Conservation (phyloP, 306 rosid species). For the Rosa multiflora region DNA sequence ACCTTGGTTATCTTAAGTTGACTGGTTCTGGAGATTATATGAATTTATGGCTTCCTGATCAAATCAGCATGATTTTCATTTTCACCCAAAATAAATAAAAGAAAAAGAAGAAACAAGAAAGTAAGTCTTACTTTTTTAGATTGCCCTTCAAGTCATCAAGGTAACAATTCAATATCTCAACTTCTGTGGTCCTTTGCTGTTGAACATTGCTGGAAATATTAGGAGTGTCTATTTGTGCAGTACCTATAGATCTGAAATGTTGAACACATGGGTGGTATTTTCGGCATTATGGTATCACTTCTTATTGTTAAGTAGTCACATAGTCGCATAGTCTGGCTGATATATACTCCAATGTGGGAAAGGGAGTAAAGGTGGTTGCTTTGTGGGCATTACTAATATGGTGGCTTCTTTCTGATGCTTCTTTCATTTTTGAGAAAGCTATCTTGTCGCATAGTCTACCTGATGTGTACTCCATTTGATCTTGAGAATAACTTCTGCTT, state of each 20-base stretch:
- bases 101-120: background rate
- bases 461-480: conserved; percentile 11
- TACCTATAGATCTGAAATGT: too few relatives aligned
- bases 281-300: too few relatives aligned
- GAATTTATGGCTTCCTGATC: background rate
- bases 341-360: background rate
- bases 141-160: background rate
- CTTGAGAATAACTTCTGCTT: conserved; percentile 8
- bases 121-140: background rate
- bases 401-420: conserved; percentile 1
- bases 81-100: background rate
- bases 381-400: background rate
- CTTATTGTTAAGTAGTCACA: background rate
- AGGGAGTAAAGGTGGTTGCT: background rate
- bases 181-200: background rate
- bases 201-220: background rate
- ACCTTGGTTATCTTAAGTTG: background rate
- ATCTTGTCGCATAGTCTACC: conserved; percentile 2
- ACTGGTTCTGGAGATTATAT: background rate
- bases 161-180: background rate
- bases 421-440: background rate
- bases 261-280: too few relatives aligned
- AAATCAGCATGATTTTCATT: background rate
- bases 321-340: background rate
- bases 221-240: background rate